A percentile compares a stretch with the other conserved stretches of the same genome.
These are phyloP conservation scores for Spiraea crenata DNA, from an alignment of 331 rosid species.

Conservation along the genomic window DNA sequence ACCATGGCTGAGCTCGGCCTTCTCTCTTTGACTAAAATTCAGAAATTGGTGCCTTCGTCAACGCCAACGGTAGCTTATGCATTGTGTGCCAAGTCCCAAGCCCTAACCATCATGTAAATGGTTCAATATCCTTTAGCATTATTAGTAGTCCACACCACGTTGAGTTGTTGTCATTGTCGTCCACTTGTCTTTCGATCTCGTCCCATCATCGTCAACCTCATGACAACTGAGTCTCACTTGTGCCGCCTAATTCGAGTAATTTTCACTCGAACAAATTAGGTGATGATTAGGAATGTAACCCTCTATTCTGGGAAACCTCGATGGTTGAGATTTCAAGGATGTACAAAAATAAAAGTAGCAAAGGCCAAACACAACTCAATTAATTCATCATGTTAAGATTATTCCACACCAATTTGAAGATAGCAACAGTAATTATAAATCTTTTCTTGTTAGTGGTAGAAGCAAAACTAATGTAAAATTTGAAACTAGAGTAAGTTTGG, in stretches of 20 bases:
- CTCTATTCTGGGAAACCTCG: too few species aligned
- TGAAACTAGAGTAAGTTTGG: too few species aligned
- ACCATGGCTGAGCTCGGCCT: constrained; percentile 66
- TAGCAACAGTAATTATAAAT: too few species aligned
- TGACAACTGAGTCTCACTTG: constrained; percentile 28
- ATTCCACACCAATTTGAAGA: too few species aligned
- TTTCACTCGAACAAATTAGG: constrained; percentile 17
- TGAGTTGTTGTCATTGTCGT: constrained; percentile 27
- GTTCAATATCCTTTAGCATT: neutral
- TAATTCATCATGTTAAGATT: too few species aligned
- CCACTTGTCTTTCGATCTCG: constrained; percentile 57
- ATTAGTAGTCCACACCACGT: neutral
- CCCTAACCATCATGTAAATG: constrained; percentile 24
- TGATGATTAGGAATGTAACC: too few species aligned
- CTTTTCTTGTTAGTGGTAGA: too few species aligned
- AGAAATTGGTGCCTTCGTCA: constrained; percentile 36
- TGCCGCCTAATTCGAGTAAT: constrained; percentile 1
- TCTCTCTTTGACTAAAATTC: constrained; percentile 57
- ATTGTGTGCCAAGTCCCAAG: constrained; percentile 61
- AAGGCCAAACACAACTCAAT: too few species aligned
- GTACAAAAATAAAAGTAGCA: too few species aligned
- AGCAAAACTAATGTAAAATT: too few species aligned
- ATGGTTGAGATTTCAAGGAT: too few species aligned
- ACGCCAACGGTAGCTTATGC: constrained; percentile 50
- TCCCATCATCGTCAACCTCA: constrained; percentile 29